A percentile compares a stretch with the other conserved stretches of the same genome.
These are phyloP conservation scores for Wakefieldia striispora DNA, from an alignment of 768 basidiomycete genomes.

Conservation along the genomic window DNA sequence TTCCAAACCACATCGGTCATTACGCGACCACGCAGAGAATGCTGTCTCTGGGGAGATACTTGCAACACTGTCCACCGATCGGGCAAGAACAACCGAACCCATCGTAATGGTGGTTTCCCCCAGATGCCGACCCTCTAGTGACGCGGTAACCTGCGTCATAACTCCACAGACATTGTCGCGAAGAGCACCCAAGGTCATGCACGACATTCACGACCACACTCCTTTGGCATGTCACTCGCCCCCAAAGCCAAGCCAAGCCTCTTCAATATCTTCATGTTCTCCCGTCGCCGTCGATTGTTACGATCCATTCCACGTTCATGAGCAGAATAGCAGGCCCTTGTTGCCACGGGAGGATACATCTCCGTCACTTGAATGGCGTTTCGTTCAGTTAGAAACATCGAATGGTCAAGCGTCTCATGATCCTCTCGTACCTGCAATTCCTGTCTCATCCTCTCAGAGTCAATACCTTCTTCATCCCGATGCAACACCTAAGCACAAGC, in stretches of 20 bases:
- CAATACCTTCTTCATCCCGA: conserved; percentile 33
- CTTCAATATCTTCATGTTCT: background rate
- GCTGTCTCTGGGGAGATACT: background rate
- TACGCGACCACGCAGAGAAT: background rate
- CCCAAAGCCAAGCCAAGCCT: background rate
- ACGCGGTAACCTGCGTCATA: conserved; percentile 1
- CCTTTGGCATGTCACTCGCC: background rate
- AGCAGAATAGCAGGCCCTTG: background rate
- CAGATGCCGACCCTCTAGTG: background rate
- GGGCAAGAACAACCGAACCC: background rate
- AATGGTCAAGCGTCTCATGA: conserved; percentile 1
- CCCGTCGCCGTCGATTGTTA: background rate
- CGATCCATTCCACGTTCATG: conserved; percentile 2
- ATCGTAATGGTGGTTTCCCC: background rate
- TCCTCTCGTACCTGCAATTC: conserved; percentile 8
- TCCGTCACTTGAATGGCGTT: background rate
- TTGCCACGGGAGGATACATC: background rate
- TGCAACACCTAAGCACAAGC: conserved; percentile 35
- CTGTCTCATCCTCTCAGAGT: conserved; percentile 32
- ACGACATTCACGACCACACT: background rate
- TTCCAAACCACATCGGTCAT: background rate
- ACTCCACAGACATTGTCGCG: conserved; percentile 19
- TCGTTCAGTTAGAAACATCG: background rate
- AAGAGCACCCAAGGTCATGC: background rate
- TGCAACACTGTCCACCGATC: conserved; percentile 8